phyloP scores from a whole-genome alignment of 1,139 yeast genomes.

The Candida mesenterica region DNA sequence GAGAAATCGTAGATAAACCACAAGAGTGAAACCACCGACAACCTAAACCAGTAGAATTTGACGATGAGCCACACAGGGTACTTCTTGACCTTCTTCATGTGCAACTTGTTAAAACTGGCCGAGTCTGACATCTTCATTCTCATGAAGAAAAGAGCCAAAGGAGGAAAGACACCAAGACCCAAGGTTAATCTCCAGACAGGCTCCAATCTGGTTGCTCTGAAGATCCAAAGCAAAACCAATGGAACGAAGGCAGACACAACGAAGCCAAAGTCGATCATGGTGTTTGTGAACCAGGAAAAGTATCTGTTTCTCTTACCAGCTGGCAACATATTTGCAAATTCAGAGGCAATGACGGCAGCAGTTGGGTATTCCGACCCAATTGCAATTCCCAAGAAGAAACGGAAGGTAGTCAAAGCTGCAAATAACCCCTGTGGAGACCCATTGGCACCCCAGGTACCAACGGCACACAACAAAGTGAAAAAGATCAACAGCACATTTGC shows the following conservation, averaged over 20 bases:
- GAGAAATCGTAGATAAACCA: constrained; percentile 94
- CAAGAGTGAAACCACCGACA: constrained; percentile 64
- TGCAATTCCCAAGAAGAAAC: constrained; percentile 85
- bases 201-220: constrained; percentile 62
- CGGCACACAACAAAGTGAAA: constrained; percentile 71
- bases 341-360: constrained; percentile 91
- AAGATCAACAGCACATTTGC: constrained; percentile 45
- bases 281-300: constrained; percentile 85
- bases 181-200: constrained; percentile 92
- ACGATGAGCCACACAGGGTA: constrained; percentile 69
- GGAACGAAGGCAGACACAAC: constrained; percentile 85
- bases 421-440: constrained; percentile 61
- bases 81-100: constrained; percentile 56
- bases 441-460: constrained; percentile 67
- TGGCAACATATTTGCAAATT: constrained; percentile 77
- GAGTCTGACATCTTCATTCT: constrained; percentile 77
- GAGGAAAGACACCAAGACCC: constrained; percentile 92
- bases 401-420: constrained; percentile 77
- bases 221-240: constrained; percentile 81
- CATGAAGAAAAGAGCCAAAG: constrained; percentile 69
- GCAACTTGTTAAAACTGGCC: constrained; percentile 64
- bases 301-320: constrained; percentile 84
- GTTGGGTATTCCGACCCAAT: constrained; percentile 92
- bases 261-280: constrained; percentile 85
- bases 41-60: constrained; percentile 84